Conservation (phyloP, 148 eudicot species). For the Salicornia ramosissima region DNA sequence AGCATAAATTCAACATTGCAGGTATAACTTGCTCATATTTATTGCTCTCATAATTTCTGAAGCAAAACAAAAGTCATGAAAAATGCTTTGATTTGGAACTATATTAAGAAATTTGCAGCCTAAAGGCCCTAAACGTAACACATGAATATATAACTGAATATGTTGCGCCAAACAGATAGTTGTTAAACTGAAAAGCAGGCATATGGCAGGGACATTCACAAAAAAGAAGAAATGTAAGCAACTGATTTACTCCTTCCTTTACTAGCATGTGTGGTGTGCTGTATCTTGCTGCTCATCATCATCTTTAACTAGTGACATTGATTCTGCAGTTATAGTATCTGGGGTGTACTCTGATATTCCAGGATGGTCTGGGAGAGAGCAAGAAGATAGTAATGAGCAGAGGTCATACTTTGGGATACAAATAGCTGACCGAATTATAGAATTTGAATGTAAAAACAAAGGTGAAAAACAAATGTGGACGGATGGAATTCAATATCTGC, state of each 20-base stretch:
- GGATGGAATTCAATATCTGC: constrained; percentile 69
- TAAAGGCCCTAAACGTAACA: not conserved
- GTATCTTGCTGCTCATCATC: constrained; percentile 12
- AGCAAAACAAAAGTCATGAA: not conserved
- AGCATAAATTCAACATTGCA: constrained; percentile 65
- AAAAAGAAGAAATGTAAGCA: constrained; percentile 92
- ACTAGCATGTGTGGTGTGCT: not conserved
- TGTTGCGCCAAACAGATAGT: constrained; percentile 50
- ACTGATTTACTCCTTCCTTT: not conserved
- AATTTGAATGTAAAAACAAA: constrained; percentile 83
- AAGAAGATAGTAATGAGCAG: constrained; percentile 42
- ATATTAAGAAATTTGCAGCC: too few relatives aligned
- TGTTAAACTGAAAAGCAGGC: constrained; percentile 84
- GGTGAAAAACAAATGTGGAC: constrained; percentile 71
- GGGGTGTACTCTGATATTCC: constrained; percentile 61
- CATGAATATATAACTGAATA: not conserved
- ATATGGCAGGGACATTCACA: constrained; percentile 89
- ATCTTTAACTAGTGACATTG: constrained; percentile 14
- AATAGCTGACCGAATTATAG: constrained; percentile 69
- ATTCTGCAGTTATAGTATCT: constrained; percentile 60
- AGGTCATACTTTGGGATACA: constrained; percentile 77
- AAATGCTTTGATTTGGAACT: not conserved
- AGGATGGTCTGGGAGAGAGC: constrained; percentile 79
- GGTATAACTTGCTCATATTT: constrained; percentile 38
- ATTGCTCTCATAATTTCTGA: not conserved